Conservation (phyloP, 768 basidiomycete genomes). For the Pleurotus sapidus region DNA sequence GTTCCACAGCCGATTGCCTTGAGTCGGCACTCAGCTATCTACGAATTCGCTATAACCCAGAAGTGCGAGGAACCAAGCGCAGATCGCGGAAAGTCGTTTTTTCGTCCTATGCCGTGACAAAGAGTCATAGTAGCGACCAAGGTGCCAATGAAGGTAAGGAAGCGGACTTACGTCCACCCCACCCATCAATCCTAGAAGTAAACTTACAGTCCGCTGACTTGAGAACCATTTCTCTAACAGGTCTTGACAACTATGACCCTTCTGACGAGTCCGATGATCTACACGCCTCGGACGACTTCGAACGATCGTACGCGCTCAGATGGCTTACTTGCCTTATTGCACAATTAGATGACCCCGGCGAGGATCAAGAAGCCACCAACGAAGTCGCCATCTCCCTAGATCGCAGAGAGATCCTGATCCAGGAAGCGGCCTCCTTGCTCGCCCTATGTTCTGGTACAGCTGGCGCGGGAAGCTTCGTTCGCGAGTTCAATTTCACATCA, state of each 20-base stretch:
- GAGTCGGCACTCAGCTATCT: conserved; percentile 32
- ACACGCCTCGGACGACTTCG: conserved; percentile 56
- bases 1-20: neutral
- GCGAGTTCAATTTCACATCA: conserved; percentile 45
- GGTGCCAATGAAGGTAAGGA: neutral
- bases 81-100: neutral
- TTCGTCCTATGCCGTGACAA: neutral
- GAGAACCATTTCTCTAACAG: neutral
- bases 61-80: conserved; percentile 50
- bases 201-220: neutral
- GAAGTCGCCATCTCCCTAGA: conserved; percentile 7
- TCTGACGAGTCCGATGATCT: conserved; percentile 25
- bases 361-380: conserved; percentile 14
- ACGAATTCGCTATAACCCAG: conserved; percentile 54
- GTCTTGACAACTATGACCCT: neutral
- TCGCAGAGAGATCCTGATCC: conserved; percentile 36
- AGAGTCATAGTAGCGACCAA: neutral
- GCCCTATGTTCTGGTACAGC: conserved; percentile 63
- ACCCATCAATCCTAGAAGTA: neutral
- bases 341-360: conserved; percentile 21
- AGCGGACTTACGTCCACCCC: too few species aligned
- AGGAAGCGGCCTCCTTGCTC: conserved; percentile 58
- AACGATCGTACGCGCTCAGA: conserved; percentile 62
- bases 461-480: conserved; percentile 55
- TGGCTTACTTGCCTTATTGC: conserved; percentile 73